A percentile compares a stretch with the other conserved stretches of the same genome.
Evolutionary conservation across 768 basidiomycete genomes (phyloP).

Genomic region (Collybia sp.): DNA sequence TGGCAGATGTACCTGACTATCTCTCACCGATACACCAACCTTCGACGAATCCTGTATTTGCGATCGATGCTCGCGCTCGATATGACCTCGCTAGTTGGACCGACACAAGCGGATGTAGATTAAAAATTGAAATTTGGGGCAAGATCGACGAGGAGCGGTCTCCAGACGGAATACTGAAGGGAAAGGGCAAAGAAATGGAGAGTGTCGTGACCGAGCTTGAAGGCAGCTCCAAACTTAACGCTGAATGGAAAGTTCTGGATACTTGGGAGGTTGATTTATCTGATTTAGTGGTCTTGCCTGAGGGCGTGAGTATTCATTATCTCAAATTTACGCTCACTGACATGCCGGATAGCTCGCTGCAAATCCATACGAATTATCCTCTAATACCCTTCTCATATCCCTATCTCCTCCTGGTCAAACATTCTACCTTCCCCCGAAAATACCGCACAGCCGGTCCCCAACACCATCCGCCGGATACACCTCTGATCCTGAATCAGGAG

Average conservation of each 20-base stretch:
- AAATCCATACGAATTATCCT: constrained; percentile 45
- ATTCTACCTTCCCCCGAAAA: constrained; percentile 50
- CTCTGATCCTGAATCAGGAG: constrained; percentile 66
- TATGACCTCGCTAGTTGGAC: constrained; percentile 52
- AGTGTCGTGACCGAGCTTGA: constrained; percentile 11
- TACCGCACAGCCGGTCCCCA: constrained; percentile 34
- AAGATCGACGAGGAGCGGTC: constrained; percentile 26
- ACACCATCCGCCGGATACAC: constrained; percentile 62
- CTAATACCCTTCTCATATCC: constrained; percentile 68
- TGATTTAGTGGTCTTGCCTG: constrained; percentile 52
- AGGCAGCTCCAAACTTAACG: constrained; percentile 6
- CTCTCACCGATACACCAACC: constrained; percentile 77
- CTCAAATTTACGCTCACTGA: background rate
- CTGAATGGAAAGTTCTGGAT: constrained; percentile 61
- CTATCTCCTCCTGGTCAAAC: constrained; percentile 56
- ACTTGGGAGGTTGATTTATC: constrained; percentile 62
- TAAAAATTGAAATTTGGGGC: constrained; percentile 61
- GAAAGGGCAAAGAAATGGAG: constrained; percentile 39
- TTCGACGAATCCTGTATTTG: constrained; percentile 79
- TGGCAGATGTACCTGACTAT: constrained; percentile 44
- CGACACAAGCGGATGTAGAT: constrained; percentile 43
- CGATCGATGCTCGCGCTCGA: constrained; percentile 46
- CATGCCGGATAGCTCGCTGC: constrained; percentile 19
- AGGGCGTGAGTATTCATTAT: constrained; percentile 44
- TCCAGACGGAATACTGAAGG: constrained; percentile 22